Evolutionary conservation across 805 yeast species (phyloP), one percentile per base, ranked within the genome.

Genomic region (Lipomyces oligophaga): DNA sequence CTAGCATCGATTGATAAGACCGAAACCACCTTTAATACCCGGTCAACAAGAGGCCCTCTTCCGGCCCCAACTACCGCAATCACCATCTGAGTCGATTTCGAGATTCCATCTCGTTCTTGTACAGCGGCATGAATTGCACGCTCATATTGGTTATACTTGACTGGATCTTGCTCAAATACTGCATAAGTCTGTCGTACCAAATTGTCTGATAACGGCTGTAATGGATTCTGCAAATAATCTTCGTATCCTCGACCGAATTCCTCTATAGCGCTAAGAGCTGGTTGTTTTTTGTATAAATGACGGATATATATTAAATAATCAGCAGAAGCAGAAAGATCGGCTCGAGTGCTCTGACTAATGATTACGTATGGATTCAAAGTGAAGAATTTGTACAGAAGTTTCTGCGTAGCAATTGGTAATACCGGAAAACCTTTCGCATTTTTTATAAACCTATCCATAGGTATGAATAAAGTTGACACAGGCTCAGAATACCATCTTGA

Each of bases 1-100:
- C 58, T 58, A 3, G 61, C 58, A 3, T 49, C 43, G 2, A 62
- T 57, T 1, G 78, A 56, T n/a, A n/a, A n/a, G n/a, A n/a, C n/a
- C n/a, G n/a, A n/a, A n/a, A n/a, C n/a, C 2, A 80, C 76, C 4
- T 65, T 59, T 25, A 75, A 65, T 0, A 76, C 68, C 18, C 74
- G 68, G 35, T 80, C 80, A 2, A 88, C 79, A 24, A 89, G 65
- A 0, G 90, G 89, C 0, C 97, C 97, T 36, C 87, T 68, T 0
- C 97, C 97, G 0, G 96, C 93, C 0, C 97, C 97, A 2, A 83
- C 79, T 1, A 89, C 74, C 3, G 83, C 72, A 6, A 85, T 66
- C 10, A 46, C 36, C n/a, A 31, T 31, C 13, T 27, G 13, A 10
- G 8, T 11, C 27, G 10, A 8, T 19, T 13, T 10, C 18, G 20